phyloP scores from a whole-genome alignment of 805 yeast genomes.

The Wickerhamomyces sydowiorum region DNA sequence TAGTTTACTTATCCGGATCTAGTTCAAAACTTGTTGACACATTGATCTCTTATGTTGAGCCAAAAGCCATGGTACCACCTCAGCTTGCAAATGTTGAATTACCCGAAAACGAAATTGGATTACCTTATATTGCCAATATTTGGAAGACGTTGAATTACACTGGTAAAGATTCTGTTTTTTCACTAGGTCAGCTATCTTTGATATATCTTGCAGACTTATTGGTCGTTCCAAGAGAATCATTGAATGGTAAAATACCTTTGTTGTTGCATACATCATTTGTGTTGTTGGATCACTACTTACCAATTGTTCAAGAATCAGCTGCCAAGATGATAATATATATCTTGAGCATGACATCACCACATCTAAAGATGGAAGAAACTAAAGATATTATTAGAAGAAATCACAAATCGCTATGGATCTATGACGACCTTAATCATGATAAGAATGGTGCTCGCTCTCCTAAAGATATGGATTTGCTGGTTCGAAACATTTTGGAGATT shows the following conservation, averaged over 20 bases:
- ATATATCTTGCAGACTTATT: constrained; percentile 80
- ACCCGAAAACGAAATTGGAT: constrained; percentile 29
- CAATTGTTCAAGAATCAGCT: constrained; percentile 81
- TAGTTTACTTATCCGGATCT: constrained; percentile 66
- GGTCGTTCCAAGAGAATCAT: constrained; percentile 57
- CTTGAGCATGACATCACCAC: constrained; percentile 49
- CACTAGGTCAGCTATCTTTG: constrained; percentile 81
- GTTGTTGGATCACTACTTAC: constrained; percentile 81
- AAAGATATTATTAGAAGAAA: constrained; percentile 52
- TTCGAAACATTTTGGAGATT: constrained; percentile 55
- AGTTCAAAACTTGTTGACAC: constrained; percentile 52
- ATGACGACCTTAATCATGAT: constrained; percentile 77
- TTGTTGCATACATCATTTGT: constrained; percentile 76
- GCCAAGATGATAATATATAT: constrained; percentile 67
- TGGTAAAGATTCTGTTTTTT: constrained; percentile 70
- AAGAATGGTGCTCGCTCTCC: constrained; percentile 82
- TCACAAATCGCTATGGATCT: constrained; percentile 62
- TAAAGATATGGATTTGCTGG: constrained; percentile 70
- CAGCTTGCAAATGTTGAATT: constrained; percentile 30
- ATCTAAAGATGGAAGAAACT: constrained; percentile 48
- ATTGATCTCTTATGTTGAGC: constrained; percentile 66
- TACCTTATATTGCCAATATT: constrained; percentile 77
- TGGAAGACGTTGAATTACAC: constrained; percentile 47
- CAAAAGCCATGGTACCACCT: constrained; percentile 85
- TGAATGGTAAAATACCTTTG: constrained; percentile 58